Evolutionary conservation across 2,329 filamentous ascomycete species (phyloP), one percentile per base, ranked within the genome.

Genomic region (Fusarium udum): DNA sequence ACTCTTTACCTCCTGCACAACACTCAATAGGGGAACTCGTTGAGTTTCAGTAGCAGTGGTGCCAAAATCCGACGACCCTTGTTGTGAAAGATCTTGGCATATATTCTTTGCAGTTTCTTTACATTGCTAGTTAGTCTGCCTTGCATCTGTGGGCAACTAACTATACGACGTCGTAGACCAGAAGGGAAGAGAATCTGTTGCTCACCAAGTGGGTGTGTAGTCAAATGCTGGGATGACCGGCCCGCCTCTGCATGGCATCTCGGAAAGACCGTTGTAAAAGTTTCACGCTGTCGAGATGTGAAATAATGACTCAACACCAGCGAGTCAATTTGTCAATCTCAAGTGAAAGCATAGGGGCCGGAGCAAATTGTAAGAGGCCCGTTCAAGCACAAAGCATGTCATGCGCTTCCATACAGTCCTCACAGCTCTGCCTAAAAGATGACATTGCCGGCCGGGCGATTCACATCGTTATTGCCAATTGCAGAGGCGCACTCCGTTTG

Each of bases 401-500:
- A 64, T 64, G 58, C 31, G 18, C 39, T 64, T 34, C 59, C 64
- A 61, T 40, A 43, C n/a, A 45, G 20, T 42, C 26, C 31, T 40
- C 22, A 36, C n/a, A 36, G 22, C 31, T 52, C 57, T 58, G 40
- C 52, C 61, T 39, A 49, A 59, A 72, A 48, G 28, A 72, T 68
- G 49, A 40, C 61, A 62, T 60, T 26, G 14, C 43, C 28, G 42
- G 34, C 42, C 14, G 18, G 36, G 36, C 56, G 58, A 72, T 71
- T 58, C 26, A 15, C 58, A 43, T 55, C 24, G 37, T 24, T 31
- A 48, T 60, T 73, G 26, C 71, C 62, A 36, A 48, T 67, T 67
- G 15, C 10, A 73, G 62, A 73, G 53, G 43, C 37, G 37, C 37
- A 48, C 46, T 36, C 66, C 66, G 61, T 67, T 46, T 56, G 40